Percentiles rank a stretch among this genome's conserved stretches.
Conservation (phyloP, 164 flowering plant species). For the Berberis thunbergii region DNA sequence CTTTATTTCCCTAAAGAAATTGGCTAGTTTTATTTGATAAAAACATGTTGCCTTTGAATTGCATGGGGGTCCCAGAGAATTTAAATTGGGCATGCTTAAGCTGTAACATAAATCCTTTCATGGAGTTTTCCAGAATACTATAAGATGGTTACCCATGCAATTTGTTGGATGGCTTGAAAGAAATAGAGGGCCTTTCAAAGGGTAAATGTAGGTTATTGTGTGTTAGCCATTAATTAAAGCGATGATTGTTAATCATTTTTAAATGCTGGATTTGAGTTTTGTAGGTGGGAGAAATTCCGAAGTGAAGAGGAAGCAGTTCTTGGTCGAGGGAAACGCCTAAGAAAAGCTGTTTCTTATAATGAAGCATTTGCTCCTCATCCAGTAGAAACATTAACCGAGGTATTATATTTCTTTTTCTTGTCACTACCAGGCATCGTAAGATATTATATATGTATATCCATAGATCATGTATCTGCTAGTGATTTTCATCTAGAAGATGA, state of each 20-base stretch:
- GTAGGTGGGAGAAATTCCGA: slow-evolving; percentile 94
- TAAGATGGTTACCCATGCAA: no score
- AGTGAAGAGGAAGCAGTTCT: slow-evolving; percentile 96
- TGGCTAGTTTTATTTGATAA: no score
- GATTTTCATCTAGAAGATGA: no score
- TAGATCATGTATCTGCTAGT: no score
- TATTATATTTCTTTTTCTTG: slow-evolving; percentile 13
- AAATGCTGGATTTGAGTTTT: slow-evolving; percentile 9
- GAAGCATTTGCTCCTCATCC: slow-evolving; percentile 73
- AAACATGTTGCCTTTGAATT: no score
- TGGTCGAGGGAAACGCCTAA: slow-evolving; percentile 93
- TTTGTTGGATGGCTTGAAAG: no score
- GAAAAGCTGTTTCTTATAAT: slow-evolving; percentile 90
- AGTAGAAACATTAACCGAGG: slow-evolving; percentile 62
- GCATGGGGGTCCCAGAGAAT: no score
- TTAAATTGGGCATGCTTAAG: no score
- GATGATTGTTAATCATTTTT: background rate
- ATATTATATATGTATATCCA: background rate
- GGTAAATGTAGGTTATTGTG: background rate
- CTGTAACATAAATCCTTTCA: no score
- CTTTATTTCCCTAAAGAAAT: no score
- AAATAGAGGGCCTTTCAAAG: background rate
- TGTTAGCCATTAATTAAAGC: background rate
- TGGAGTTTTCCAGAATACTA: no score
- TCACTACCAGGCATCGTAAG: background rate